Evolutionary conservation across 768 basidiomycete species (phyloP).

Genomic region (Tulasnella sp.): DNA sequence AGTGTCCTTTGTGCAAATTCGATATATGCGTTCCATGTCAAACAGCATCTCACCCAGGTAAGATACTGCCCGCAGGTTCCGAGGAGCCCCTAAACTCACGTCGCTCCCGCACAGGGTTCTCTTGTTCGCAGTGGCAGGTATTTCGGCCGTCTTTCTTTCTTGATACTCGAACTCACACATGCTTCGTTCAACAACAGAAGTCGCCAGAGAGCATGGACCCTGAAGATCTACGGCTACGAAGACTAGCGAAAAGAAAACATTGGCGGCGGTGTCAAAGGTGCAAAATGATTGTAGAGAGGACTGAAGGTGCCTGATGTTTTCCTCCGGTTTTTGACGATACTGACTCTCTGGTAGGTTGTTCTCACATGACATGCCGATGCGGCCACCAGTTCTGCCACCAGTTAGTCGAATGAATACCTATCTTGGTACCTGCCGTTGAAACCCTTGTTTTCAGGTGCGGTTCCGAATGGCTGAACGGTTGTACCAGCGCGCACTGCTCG

Average conservation of each 20-base stretch:
- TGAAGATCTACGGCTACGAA: background rate
- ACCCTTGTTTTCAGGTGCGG: background rate
- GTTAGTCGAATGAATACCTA: background rate
- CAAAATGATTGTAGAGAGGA: slow-evolving; percentile 8
- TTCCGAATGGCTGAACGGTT: background rate
- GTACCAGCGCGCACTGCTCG: background rate
- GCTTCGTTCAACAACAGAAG: background rate
- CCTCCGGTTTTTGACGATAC: background rate
- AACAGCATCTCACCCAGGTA: background rate
- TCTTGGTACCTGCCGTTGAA: background rate
- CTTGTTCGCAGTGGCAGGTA: background rate
- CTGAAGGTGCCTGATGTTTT: background rate
- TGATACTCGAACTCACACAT: background rate
- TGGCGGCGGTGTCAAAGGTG: slow-evolving; percentile 13
- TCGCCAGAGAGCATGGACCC: background rate
- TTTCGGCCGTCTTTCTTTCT: background rate
- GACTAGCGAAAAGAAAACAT: background rate
- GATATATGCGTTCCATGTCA: slow-evolving; percentile 4
- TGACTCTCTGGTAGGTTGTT: background rate
- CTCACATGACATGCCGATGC: slow-evolving; percentile 10
- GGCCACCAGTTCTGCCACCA: slow-evolving; percentile 9
- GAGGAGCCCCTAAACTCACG: background rate
- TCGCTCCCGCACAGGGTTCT: background rate
- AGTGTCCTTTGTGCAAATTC: background rate
- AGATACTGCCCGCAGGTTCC: background rate